These are phyloP conservation scores for Penicillium sp. DNA, from an alignment of 2,329 filamentous ascomycete species.

Conservation along the genomic window DNA sequence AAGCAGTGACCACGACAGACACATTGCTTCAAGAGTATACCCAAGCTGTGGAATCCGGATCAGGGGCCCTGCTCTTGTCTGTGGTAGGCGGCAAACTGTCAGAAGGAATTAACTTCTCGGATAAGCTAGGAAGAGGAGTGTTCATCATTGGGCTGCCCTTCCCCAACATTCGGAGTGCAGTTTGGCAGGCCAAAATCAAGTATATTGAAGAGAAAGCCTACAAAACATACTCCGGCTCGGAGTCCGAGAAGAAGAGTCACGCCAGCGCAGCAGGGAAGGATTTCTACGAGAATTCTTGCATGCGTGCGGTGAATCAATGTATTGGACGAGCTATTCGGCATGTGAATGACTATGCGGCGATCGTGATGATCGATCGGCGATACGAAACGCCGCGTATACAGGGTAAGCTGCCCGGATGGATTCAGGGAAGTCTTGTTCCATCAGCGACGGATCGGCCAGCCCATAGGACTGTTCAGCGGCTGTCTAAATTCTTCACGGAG, in stretches of 20 bases:
- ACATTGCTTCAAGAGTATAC: conserved; percentile 75
- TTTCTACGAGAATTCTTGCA: conserved; percentile 93
- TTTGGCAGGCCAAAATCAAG: conserved; percentile 91
- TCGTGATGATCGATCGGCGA: conserved; percentile 79
- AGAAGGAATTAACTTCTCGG: conserved; percentile 98
- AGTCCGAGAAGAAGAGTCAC: conserved; percentile 35
- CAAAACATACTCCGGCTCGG: conserved; percentile 31
- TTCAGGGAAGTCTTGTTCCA: conserved; percentile 66
- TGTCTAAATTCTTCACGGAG: conserved; percentile 40
- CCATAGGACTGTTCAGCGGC: conserved; percentile 30
- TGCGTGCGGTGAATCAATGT: conserved; percentile 96
- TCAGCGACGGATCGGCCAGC: conserved; percentile 27
- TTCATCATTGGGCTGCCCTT: conserved; percentile 92
- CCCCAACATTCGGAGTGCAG: conserved; percentile 83
- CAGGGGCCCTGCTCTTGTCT: conserved; percentile 80
- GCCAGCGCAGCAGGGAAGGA: conserved; percentile 65
- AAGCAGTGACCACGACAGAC: conserved; percentile 57
- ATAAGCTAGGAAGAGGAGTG: conserved; percentile 84
- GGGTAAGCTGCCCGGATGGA: conserved; percentile 86
- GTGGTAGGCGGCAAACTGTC: conserved; percentile 94
- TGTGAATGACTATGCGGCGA: conserved; percentile 83
- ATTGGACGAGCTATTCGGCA: conserved; percentile 93
- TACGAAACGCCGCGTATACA: conserved; percentile 76
- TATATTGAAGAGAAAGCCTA: conserved; percentile 72
- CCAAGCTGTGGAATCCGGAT: conserved; percentile 62